phyloP scores from a whole-genome alignment of 2,329 filamentous ascomycete species.

The Colletotrichum sp. region DNA sequence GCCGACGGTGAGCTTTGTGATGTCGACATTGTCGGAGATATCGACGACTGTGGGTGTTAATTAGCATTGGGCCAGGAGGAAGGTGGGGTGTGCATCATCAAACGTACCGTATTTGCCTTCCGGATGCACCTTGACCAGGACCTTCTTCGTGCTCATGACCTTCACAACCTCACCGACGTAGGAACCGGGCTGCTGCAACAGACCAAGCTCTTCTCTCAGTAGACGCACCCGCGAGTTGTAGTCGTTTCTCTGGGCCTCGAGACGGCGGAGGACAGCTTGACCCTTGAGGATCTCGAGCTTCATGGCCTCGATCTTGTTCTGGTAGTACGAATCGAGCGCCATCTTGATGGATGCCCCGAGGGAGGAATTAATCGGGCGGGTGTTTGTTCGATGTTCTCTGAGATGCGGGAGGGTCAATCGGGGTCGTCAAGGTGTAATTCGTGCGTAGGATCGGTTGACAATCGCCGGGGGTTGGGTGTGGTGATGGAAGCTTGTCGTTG shows the following conservation, averaged over 20 bases:
- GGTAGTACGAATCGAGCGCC: constrained; percentile 99
- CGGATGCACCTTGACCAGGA: constrained; percentile 97
- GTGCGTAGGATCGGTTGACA: constrained; percentile 8
- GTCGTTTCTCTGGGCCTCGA: constrained; percentile 98
- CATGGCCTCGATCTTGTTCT: constrained; percentile 99
- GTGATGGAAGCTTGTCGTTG: constrained; percentile 23
- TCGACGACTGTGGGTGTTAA: constrained; percentile 77
- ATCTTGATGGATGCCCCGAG: constrained; percentile 61
- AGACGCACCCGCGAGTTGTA: constrained; percentile 98
- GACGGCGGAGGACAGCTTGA: constrained; percentile 89
- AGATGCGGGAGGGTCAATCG: neutral
- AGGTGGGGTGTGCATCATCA: neutral
- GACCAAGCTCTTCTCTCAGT: constrained; percentile 90
- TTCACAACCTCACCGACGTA: constrained; percentile 99
- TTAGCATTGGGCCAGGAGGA: neutral
- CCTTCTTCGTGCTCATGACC: constrained; percentile 99
- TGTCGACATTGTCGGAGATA: constrained; percentile 91
- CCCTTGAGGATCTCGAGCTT: constrained; percentile 99
- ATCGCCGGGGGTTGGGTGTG: constrained; percentile 1
- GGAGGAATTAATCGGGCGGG: neutral
- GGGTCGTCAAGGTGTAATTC: neutral
- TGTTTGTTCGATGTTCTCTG: neutral
- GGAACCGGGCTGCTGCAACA: constrained; percentile 95
- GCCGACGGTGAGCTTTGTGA: constrained; percentile 92
- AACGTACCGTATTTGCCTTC: constrained; percentile 97